Conservation (phyloP, 1,139 yeast genomes). For the Blastobotrys aristatus region DNA sequence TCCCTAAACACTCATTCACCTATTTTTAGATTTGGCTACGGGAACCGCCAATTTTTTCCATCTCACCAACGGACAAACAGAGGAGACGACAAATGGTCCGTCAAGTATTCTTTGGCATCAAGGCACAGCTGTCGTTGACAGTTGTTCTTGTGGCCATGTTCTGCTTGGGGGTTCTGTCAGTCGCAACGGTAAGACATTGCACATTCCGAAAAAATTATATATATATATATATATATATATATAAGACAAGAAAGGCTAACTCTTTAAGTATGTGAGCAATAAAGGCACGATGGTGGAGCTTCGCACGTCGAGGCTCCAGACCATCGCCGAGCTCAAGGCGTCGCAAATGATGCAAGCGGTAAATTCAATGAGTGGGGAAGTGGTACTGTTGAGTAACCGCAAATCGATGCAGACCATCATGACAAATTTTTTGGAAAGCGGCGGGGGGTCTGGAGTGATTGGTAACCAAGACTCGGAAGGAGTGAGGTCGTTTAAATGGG, state of each 20-base stretch:
- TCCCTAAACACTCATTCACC: neutral
- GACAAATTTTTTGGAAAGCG: constrained; percentile 15
- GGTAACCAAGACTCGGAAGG: constrained; percentile 3
- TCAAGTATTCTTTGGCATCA: constrained; percentile 29
- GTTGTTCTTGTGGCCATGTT: constrained; percentile 69
- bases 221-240: neutral
- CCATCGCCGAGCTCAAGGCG: constrained; percentile 75
- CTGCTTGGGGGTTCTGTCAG: constrained; percentile 64
- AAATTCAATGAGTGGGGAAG: constrained; percentile 60
- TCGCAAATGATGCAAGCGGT: constrained; percentile 72
- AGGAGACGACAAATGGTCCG: constrained; percentile 7
- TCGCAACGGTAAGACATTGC: constrained; percentile 62
- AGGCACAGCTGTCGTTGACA: constrained; percentile 62
- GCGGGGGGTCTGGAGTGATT: constrained; percentile 22
- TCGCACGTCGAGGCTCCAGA: constrained; percentile 65
- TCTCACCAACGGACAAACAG: neutral
- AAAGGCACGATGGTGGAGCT: constrained; percentile 56
- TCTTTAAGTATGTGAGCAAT: constrained; percentile 43
- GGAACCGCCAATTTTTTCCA: neutral
- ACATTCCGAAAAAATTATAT: neutral
- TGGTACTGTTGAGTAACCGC: constrained; percentile 27
- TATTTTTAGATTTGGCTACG: neutral
- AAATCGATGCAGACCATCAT: constrained; percentile 29
- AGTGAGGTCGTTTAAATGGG: constrained; percentile 20
- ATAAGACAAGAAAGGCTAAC: neutral